Evolutionary conservation across 2,329 filamentous ascomycete species (phyloP).

Genomic region (Fusarium sarcochroum): DNA sequence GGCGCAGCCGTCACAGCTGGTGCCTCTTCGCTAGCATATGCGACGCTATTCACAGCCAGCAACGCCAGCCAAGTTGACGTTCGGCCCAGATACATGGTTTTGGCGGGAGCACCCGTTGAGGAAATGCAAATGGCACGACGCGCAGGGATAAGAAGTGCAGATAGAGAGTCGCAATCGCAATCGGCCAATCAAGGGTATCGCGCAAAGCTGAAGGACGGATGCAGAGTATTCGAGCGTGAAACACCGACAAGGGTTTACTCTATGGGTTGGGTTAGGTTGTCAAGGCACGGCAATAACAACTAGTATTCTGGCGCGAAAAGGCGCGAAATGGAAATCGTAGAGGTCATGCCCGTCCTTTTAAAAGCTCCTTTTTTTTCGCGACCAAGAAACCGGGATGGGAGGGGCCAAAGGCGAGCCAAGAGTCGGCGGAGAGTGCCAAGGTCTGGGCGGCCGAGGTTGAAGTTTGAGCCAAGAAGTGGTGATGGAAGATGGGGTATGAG

Average conservation of each 20-base stretch:
- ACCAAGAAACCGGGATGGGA: slow-evolving; percentile 22
- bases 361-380: slow-evolving; percentile 7
- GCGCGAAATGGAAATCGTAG: background rate
- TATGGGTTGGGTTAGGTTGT: background rate
- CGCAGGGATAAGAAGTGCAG: slow-evolving; percentile 21
- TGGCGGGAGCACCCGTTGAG: slow-evolving; percentile 1
- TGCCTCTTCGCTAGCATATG: slow-evolving; percentile 35
- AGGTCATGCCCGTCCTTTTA: slow-evolving; percentile 23
- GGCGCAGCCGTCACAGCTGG: slow-evolving; percentile 58
- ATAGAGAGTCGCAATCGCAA: background rate
- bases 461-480: slow-evolving; percentile 1
- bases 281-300: background rate
- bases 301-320: slow-evolving; percentile 10
- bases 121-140: background rate
- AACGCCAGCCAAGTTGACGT: slow-evolving; percentile 44
- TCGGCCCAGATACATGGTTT: slow-evolving; percentile 31
- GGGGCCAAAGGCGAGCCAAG: slow-evolving; percentile 34
- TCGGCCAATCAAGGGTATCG: slow-evolving; percentile 16
- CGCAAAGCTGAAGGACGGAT: background rate
- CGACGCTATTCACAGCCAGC: slow-evolving; percentile 46
- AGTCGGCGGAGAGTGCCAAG: slow-evolving; percentile 43
- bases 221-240: slow-evolving; percentile 1
- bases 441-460: slow-evolving; percentile 40
- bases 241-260: slow-evolving; percentile 13
- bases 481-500: background rate